These are phyloP conservation scores for Cochliopodium minus DNA, from an alignment of 208 protist genomes.

Conservation along the genomic window DNA sequence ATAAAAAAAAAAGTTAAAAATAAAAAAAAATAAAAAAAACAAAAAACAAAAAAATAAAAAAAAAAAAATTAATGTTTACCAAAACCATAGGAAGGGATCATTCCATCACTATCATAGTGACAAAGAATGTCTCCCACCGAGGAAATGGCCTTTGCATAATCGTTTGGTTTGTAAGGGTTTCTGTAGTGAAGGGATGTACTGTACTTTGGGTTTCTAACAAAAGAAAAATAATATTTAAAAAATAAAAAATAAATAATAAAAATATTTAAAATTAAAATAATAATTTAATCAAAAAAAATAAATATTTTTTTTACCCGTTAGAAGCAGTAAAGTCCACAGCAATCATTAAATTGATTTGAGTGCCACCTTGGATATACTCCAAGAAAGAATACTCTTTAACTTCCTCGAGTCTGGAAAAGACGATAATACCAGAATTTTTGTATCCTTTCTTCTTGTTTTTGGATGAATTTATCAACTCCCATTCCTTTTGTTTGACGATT, in stretches of 20 bases:
- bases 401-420: neutral
- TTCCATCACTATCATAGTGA: slow-evolving; percentile 29
- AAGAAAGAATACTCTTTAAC: slow-evolving; percentile 23
- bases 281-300: too few species aligned
- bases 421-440: slow-evolving; percentile 3
- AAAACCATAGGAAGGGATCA: slow-evolving; percentile 31
- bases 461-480: slow-evolving; percentile 5
- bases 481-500: neutral
- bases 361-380: slow-evolving; percentile 32
- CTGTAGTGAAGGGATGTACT: slow-evolving; percentile 27
- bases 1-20: too few species aligned
- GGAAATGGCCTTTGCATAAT: slow-evolving; percentile 21
- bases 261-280: too few species aligned
- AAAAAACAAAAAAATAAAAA: too few species aligned
- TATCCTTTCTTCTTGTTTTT: slow-evolving; percentile 11
- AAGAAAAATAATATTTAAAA: too few species aligned
- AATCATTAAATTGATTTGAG: slow-evolving; percentile 28
- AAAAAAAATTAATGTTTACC: neutral
- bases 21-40: too few species aligned
- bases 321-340: slow-evolving; percentile 41
- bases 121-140: slow-evolving; percentile 23
- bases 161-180: neutral
- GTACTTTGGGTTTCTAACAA: slow-evolving; percentile 23
- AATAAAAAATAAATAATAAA: too few species aligned
- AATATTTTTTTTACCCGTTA: slow-evolving; percentile 25